Conservation (phyloP, 352 stramenopile species). For the Phytophthora kernoviae region DNA sequence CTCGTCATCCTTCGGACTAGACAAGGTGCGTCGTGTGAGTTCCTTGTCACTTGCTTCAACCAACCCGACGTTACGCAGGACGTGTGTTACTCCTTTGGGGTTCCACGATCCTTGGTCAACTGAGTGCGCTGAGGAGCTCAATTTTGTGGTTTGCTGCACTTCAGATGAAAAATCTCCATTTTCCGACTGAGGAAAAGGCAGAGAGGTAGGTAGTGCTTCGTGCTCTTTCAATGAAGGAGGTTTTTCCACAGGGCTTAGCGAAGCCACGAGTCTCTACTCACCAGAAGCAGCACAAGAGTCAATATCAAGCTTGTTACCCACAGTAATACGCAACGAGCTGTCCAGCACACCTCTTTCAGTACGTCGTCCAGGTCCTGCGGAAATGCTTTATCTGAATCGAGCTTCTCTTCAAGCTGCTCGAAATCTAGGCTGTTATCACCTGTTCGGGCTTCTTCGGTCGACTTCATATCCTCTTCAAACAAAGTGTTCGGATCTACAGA, state of each 20-base stretch:
- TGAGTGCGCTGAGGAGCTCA: conserved; percentile 9
- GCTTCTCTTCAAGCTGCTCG: conserved; percentile 22
- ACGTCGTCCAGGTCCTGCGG: conserved; percentile 39
- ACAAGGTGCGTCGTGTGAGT: conserved; percentile 29
- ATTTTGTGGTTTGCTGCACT: conserved; percentile 6
- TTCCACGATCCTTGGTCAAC: conserved; percentile 31
- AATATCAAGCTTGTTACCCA: background rate
- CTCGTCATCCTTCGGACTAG: conserved; percentile 54
- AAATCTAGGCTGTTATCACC: conserved; percentile 9
- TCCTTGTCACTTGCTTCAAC: conserved; percentile 41
- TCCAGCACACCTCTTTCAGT: conserved; percentile 46
- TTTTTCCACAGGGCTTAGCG: conserved; percentile 24
- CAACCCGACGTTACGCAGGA: conserved; percentile 55
- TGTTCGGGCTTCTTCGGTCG: conserved; percentile 14
- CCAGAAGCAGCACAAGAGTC: background rate
- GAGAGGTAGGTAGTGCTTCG: conserved; percentile 2
- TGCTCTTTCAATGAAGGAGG: conserved; percentile 11
- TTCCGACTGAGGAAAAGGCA: conserved; percentile 11
- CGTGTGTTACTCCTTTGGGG: conserved; percentile 26
- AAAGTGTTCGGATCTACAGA: conserved; percentile 27
- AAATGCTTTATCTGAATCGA: conserved; percentile 19
- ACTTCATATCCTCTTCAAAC: conserved; percentile 18
- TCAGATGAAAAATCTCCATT: conserved; percentile 21
- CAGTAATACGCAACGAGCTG: background rate
- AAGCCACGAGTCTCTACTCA: conserved; percentile 40